Conservation (phyloP, 768 basidiomycete genomes). For the Hygrophorus pudorinus region DNA sequence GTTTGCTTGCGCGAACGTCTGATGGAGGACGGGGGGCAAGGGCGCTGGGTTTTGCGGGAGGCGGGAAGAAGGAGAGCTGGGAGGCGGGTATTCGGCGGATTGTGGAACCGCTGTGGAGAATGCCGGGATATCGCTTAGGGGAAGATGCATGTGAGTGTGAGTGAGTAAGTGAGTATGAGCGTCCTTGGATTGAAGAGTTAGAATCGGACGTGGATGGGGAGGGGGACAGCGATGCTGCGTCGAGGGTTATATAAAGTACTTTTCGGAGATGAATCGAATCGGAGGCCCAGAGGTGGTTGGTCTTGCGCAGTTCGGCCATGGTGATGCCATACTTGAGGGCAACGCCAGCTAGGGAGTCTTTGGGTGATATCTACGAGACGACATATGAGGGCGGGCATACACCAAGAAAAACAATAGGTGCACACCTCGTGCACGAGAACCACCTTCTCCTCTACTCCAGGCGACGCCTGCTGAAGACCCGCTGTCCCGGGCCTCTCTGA, state of each 20-base stretch:
- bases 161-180: too few relatives aligned
- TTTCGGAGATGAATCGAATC: constrained; percentile 87
- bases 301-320: constrained; percentile 70
- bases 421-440: constrained; percentile 55
- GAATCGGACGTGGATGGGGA: too few relatives aligned
- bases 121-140: too few relatives aligned
- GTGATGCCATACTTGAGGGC: constrained; percentile 85
- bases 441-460: constrained; percentile 29
- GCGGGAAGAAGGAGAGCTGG: constrained; percentile 47
- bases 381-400: constrained; percentile 1
- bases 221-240: constrained; percentile 41
- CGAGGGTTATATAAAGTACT: constrained; percentile 70
- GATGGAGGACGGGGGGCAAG: constrained; percentile 10
- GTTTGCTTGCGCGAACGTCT: neutral
- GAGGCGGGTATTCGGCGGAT: constrained; percentile 40
- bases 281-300: constrained; percentile 90
- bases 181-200: too few relatives aligned
- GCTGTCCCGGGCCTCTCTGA: neutral
- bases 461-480: neutral
- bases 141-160: too few relatives aligned
- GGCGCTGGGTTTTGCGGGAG: constrained; percentile 20
- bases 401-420: neutral
- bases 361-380: constrained; percentile 61
- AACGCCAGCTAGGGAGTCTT: constrained; percentile 80
- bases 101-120: constrained; percentile 8